Base-by-base conservation (phyloP, 1,139 yeast genomes). In the Pichia sp. region DNA sequence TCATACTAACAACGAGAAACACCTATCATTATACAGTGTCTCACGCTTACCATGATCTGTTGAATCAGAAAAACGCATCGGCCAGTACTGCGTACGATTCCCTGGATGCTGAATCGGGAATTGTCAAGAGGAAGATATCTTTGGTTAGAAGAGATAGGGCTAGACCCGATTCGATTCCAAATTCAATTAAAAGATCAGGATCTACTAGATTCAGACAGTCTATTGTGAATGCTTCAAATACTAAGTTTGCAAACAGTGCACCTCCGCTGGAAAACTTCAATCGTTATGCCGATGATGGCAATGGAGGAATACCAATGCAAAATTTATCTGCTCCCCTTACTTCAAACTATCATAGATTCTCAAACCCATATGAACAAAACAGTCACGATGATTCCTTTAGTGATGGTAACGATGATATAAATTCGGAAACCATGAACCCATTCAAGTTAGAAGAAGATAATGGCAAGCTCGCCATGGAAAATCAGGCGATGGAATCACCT, bases 61-160 rank as follows among this genome's bases (percentile, higher is more conserved):
- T 35, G 24, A 33, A 33, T n/a, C 19, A 16, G 8, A 27, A 33
- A n/a, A 14, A 2, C 11, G 12, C 17, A 5, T 18, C 27, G 6
- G 15, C 34, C 3, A 25, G 33, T 14, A 24, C 39, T 6, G 22
- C 34, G 5, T 27, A 30, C 13, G 41, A 37, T 27, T 32, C 31
- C 2, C 18, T 30, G 19, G 76, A 72, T 51, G 67, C 68, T 2
- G 77, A 72, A 47, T 41, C 72, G 3, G 73, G 72, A 19, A 69
- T 60, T 19, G 25, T 70, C 18, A 58, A 60, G 25, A 54, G 77
- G 33, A 69, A 69, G 49, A 61, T 62, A 50, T 69, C 77, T 11
- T 59, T 72, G 35, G 71, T 72, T 22, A 58, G 71, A 33, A 73
- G 73, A 22, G 77, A 72, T 46, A 58, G 78, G 42, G 64, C 69